Conservation (phyloP, 306 rosid species). For the Prunus dulcis region DNA sequence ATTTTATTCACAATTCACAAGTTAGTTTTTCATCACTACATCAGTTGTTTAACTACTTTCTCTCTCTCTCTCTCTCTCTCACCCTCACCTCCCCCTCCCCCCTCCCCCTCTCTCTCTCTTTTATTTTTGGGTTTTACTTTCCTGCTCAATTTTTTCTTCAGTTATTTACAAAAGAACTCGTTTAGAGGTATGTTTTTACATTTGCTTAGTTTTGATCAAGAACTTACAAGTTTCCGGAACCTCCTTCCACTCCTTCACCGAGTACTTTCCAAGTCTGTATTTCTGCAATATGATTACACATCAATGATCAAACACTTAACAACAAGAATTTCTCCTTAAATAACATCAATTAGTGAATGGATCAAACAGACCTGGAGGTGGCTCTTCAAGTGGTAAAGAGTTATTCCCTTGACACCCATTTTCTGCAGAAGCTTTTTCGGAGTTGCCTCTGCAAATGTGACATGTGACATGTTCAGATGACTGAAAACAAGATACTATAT, state of each 20-base stretch:
- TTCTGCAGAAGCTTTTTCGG: constrained; percentile 12
- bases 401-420: constrained; percentile 22
- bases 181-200: neutral
- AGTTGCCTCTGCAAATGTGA: constrained; percentile 12
- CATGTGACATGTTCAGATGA: neutral
- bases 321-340: neutral
- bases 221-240: neutral
- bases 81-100: too few relatives aligned
- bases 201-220: neutral
- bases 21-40: neutral
- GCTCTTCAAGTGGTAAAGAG: constrained; percentile 20
- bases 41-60: neutral
- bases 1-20: constrained; percentile 1
- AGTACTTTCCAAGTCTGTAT: constrained; percentile 22
- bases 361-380: constrained; percentile 28
- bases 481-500: neutral
- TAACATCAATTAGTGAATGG: neutral
- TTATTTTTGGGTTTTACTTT: too few relatives aligned
- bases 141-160: neutral
- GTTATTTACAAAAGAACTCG: neutral
- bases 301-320: neutral
- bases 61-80: too few relatives aligned
- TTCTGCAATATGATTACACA: constrained; percentile 9
- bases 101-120: too few relatives aligned
- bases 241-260: constrained; percentile 15